Conservation (phyloP, 805 yeast species). For the Ogataea methanolica region DNA sequence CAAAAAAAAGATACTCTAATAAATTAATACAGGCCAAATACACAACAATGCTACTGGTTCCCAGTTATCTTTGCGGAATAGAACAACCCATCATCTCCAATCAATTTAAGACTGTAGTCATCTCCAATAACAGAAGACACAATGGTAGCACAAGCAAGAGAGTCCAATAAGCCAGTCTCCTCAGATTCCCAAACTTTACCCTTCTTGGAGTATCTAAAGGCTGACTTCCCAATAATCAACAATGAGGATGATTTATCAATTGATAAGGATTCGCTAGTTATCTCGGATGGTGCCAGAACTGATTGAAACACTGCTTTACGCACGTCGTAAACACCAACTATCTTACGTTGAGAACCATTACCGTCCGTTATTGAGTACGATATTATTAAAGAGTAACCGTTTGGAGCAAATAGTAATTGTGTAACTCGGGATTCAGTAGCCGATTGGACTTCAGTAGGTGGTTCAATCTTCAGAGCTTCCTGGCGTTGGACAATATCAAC, state of each 20-base stretch:
- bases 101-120: conserved; percentile 1
- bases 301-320: conserved; percentile 5
- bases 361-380: neutral
- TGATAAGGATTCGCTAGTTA: neutral
- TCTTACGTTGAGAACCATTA: neutral
- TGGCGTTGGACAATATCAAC: conserved; percentile 36
- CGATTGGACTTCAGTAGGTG: conserved; percentile 1
- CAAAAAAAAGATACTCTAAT: no score
- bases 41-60: neutral
- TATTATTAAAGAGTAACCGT: conserved; percentile 56
- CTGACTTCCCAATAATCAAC: conserved; percentile 8
- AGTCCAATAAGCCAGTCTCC: neutral
- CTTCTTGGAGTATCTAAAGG: conserved; percentile 19
- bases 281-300: neutral
- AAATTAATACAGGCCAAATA: neutral
- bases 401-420: conserved; percentile 48
- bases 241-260: conserved; percentile 18
- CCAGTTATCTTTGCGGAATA: no score
- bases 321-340: neutral
- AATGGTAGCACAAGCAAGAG: neutral
- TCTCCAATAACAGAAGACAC: neutral
- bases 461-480: conserved; percentile 30
- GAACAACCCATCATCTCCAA: neutral
- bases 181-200: conserved; percentile 16
- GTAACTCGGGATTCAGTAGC: conserved; percentile 13